phyloP scores from a whole-genome alignment of 108 stramenopile genomes.

The Skeletonema menzelii region DNA sequence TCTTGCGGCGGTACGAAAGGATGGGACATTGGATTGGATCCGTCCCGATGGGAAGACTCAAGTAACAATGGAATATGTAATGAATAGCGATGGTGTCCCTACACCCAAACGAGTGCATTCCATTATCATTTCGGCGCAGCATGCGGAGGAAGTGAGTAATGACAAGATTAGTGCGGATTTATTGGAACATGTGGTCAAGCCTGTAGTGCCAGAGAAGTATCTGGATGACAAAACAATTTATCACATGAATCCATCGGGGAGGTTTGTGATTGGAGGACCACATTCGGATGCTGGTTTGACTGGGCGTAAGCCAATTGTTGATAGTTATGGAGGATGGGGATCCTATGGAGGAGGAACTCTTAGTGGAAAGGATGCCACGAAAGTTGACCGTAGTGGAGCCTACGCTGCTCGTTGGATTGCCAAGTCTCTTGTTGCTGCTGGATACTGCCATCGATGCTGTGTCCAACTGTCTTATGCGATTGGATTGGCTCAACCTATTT shows the following conservation, averaged over 20 bases:
- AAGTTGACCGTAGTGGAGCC: conserved; percentile 93
- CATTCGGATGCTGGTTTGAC: conserved; percentile 98
- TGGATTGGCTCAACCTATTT: conserved; percentile 90
- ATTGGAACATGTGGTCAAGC: conserved; percentile 97
- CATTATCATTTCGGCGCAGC: conserved; percentile 96
- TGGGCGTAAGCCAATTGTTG: conserved; percentile 96
- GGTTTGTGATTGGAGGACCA: conserved; percentile 97
- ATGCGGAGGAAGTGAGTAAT: conserved; percentile 91
- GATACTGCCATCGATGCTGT: conserved; percentile 85
- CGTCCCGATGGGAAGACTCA: conserved; percentile 98
- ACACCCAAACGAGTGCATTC: conserved; percentile 94
- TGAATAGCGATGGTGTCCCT: conserved; percentile 75
- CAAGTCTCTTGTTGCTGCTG: conserved; percentile 92
- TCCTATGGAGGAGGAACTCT: conserved; percentile 97
- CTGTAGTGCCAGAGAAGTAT: conserved; percentile 95
- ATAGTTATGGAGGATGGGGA: conserved; percentile 98
- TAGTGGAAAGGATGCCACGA: conserved; percentile 96
- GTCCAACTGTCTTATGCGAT: conserved; percentile 97
- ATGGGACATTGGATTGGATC: conserved; percentile 92
- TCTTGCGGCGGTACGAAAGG: conserved; percentile 96
- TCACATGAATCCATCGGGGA: conserved; percentile 92
- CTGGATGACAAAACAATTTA: conserved; percentile 97
- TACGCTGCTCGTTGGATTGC: conserved; percentile 98
- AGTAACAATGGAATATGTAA: conserved; percentile 91
- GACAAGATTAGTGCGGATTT: conserved; percentile 93